phyloP scores from a whole-genome alignment of 2,329 filamentous ascomycete species.

The Harringtonia lauricola region DNA sequence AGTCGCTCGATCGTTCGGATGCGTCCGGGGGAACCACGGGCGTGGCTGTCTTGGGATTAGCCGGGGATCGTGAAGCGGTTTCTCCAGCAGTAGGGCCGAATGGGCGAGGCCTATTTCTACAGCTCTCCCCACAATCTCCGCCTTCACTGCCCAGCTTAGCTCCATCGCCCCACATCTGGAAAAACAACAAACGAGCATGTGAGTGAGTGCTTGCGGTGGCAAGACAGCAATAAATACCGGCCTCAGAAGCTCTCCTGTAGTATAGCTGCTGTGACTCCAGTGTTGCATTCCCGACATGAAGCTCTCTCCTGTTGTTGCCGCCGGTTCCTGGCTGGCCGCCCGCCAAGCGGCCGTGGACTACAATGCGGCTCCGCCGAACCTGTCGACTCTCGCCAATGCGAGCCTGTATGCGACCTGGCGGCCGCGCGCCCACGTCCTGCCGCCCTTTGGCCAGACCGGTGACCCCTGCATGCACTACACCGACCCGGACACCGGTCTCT shows the following conservation, averaged over 20 bases:
- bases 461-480: slow-evolving; percentile 3
- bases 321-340: neutral
- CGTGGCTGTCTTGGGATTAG: too few relatives aligned
- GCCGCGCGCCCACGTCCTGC: slow-evolving; percentile 1
- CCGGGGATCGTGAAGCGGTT: too few relatives aligned
- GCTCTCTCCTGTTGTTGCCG: neutral
- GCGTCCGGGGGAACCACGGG: too few relatives aligned
- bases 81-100: too few relatives aligned
- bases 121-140: too few relatives aligned
- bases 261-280: neutral
- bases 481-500: neutral
- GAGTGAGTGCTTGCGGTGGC: too few relatives aligned
- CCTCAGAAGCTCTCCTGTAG: neutral
- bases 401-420: slow-evolving; percentile 1
- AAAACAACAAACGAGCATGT: too few relatives aligned
- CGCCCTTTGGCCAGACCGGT: slow-evolving; percentile 2
- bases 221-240: neutral
- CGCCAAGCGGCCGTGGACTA: neutral
- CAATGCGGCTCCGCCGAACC: slow-evolving; percentile 1
- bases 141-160: too few relatives aligned
- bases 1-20: too few relatives aligned
- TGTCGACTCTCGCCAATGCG: neutral
- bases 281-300: neutral
- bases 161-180: too few relatives aligned
- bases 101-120: too few relatives aligned